Conservation (phyloP, 352 stramenopile genomes). For the Phytophthora aleatoria region DNA sequence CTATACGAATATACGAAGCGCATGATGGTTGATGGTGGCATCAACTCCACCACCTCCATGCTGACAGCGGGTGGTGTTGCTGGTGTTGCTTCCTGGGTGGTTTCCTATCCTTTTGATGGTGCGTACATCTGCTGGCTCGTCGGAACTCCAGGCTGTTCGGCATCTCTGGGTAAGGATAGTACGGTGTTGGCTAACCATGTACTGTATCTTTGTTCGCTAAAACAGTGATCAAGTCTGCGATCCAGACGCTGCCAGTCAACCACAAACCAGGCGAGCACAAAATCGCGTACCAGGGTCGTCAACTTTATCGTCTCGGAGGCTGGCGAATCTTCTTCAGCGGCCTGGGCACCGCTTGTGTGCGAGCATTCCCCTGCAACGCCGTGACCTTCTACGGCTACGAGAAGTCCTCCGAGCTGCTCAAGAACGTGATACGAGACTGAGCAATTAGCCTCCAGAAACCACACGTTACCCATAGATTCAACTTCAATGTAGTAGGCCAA, state of each 20-base stretch:
- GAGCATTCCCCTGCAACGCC: constrained; percentile 84
- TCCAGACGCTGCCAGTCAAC: constrained; percentile 75
- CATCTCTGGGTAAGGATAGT: constrained; percentile 7
- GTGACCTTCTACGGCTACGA: constrained; percentile 90
- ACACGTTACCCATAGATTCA: constrained; percentile 14
- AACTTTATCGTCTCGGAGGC: constrained; percentile 70
- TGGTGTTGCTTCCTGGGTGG: constrained; percentile 80
- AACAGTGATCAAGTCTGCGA: constrained; percentile 85
- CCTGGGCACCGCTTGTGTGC: constrained; percentile 74
- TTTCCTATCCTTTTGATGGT: constrained; percentile 86
- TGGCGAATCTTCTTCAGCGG: constrained; percentile 80
- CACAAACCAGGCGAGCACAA: constrained; percentile 61
- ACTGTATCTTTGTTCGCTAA: not conserved
- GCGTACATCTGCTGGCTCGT: constrained; percentile 14
- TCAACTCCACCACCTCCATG: constrained; percentile 76
- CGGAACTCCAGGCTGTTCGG: constrained; percentile 7
- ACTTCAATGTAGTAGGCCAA: constrained; percentile 28
- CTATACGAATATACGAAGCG: constrained; percentile 84
- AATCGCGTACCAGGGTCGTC: constrained; percentile 71
- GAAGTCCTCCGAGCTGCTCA: constrained; percentile 71
- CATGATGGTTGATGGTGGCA: constrained; percentile 55
- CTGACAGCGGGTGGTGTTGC: constrained; percentile 78
- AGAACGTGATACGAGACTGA: constrained; percentile 40
- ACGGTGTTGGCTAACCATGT: constrained; percentile 15
- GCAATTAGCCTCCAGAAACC: constrained; percentile 23